Percentiles rank a stretch among this genome's conserved stretches.
Evolutionary conservation across 441 rosid species (phyloP).

Genomic region (Aquilaria agallochum): DNA sequence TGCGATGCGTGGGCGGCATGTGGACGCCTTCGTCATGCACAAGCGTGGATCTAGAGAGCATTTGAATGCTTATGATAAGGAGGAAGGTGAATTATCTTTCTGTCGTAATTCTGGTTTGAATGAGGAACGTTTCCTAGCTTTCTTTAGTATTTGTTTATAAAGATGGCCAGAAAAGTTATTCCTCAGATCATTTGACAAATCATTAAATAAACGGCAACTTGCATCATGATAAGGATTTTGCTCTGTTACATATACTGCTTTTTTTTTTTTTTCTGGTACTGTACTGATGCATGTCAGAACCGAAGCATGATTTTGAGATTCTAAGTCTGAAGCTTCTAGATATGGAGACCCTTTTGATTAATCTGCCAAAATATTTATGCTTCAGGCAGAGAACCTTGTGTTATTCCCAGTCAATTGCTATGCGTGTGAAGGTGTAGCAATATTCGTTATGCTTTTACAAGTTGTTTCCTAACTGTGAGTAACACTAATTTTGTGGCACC

Average conservation of each 20-base stretch:
- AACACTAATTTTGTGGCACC: slow-evolving; percentile 12
- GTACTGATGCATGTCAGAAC: too few species aligned
- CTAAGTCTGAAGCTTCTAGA: not conserved
- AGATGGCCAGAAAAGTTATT: not conserved
- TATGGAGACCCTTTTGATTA: not conserved
- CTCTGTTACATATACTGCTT: too few species aligned
- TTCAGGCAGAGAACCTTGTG: not conserved
- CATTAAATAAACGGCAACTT: too few species aligned
- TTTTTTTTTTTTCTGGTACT: not conserved
- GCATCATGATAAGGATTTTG: too few species aligned
- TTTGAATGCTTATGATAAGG: slow-evolving; percentile 43
- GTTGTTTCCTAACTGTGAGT: not conserved
- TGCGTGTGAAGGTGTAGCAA: too few species aligned
- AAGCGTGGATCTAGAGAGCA: slow-evolving; percentile 65
- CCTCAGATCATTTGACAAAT: too few species aligned
- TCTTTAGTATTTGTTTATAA: slow-evolving; percentile 4
- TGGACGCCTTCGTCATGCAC: slow-evolving; percentile 35
- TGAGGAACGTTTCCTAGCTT: not conserved
- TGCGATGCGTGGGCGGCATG: slow-evolving; percentile 80
- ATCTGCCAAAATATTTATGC: slow-evolving; percentile 1
- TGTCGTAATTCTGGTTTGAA: too few species aligned
- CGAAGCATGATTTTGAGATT: too few species aligned
- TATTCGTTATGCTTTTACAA: too few species aligned
- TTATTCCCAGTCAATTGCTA: not conserved
- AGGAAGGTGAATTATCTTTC: slow-evolving; percentile 22